Evolutionary conservation across 345 rosid genomes (phyloP), one percentile per base, ranked within the genome.

Genomic region (Salix brachista): DNA sequence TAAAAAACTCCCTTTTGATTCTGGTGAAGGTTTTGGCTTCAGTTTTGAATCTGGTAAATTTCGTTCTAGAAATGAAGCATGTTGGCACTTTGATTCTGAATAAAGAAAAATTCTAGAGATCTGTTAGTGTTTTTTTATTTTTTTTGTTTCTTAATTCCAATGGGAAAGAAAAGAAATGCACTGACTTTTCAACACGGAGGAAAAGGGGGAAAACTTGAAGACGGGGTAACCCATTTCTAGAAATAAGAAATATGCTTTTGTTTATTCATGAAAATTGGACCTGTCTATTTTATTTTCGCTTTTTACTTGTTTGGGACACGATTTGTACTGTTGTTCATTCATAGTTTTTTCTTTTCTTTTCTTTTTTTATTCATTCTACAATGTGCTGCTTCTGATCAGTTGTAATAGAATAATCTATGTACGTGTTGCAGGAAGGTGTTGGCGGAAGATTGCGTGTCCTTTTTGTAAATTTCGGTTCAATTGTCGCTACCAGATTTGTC

Each of bases 341-440:
- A 10, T 9, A 41, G 44, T 9, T 9, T 41, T 41, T 41, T 34
- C 36, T 34, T 34, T 34, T 34, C 36, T 30, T 30, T 30, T 30
- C 32, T 30, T 41, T 41, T 41, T 41, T 41, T 41, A 9, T 65
- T 32, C 26, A 50, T 34, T 50, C 23, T 41, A 54, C 25, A 56
- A 56, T 11, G 62, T 56, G 62, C n/a, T 56, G 25, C n/a, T 42
- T 77, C 68, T 68, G 56, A 68, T 42, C 6, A 36, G 44, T 32
- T 48, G 36, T 65, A 30, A 36, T 75, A 21, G 50, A 56, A 56
- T 8, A 12, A 21, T 12, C 26, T 62, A 12, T 28, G 37, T 25
- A 8, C 42, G 13, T 70, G 28, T 18, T 72, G 72, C 71, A 78
- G 76, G 41, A 71, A 19, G 34, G 4, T 66, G 50, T 65, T 71